Conservation (phyloP, 2,329 filamentous ascomycete genomes). For the Erysiphe pulchra region DNA sequence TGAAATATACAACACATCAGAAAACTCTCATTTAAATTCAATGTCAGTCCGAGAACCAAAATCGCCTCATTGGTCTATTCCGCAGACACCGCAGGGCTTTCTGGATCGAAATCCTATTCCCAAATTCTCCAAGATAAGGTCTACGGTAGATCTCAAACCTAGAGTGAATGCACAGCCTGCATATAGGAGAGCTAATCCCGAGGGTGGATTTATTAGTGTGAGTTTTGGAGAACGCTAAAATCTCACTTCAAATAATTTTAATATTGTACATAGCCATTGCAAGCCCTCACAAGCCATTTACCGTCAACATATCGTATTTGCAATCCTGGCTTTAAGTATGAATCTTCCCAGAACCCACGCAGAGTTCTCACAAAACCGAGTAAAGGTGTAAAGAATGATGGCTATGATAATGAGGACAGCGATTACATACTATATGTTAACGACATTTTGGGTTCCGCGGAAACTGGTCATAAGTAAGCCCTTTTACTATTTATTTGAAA, state of each 20-base stretch:
- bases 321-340: constrained; percentile 95
- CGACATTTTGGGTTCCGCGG: constrained; percentile 90
- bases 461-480: constrained; percentile 81
- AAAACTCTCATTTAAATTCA: constrained; percentile 44
- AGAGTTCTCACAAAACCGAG: constrained; percentile 93
- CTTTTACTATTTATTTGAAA: not conserved
- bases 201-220: constrained; percentile 95
- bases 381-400: constrained; percentile 96
- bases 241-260: too few species aligned
- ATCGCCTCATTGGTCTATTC: constrained; percentile 28
- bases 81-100: constrained; percentile 19
- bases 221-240: constrained; percentile 13
- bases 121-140: constrained; percentile 60
- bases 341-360: constrained; percentile 86
- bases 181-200: constrained; percentile 80
- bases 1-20: constrained; percentile 45
- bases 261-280: constrained; percentile 39
- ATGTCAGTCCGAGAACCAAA: constrained; percentile 31
- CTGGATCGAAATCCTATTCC: constrained; percentile 46
- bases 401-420: constrained; percentile 96
- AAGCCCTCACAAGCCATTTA: constrained; percentile 81
- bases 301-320: constrained; percentile 95
- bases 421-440: constrained; percentile 99
- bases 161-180: constrained; percentile 69
- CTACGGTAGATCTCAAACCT: constrained; percentile 48